phyloP scores from a whole-genome alignment of 1,284 basidiomycete species.

The Rhodotorula sp. region DNA sequence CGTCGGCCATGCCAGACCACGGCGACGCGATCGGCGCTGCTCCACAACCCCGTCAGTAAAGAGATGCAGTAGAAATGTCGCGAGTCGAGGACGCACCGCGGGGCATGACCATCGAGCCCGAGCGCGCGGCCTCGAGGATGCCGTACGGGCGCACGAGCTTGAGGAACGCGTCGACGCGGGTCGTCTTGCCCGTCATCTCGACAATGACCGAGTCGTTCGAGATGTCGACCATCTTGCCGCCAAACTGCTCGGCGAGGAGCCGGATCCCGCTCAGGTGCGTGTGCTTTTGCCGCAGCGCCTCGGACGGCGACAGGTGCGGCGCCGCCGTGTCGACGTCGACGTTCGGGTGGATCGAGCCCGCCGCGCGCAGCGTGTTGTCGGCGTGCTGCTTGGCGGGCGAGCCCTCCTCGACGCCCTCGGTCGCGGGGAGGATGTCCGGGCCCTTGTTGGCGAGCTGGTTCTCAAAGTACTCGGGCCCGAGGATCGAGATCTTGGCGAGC shows the following conservation, averaged over 20 bases:
- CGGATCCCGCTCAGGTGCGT: conserved; percentile 85
- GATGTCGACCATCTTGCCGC: conserved; percentile 90
- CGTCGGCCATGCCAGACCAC: conserved; percentile 62
- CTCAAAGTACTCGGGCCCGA: conserved; percentile 96
- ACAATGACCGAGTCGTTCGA: conserved; percentile 92
- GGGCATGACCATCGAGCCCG: conserved; percentile 94
- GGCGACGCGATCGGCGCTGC: conserved; percentile 71
- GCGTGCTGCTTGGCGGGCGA: conserved; percentile 39
- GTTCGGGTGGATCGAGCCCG: conserved; percentile 40
- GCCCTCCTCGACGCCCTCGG: conserved; percentile 45
- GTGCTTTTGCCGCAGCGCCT: conserved; percentile 86
- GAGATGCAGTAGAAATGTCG: neutral
- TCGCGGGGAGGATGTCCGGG: conserved; percentile 42
- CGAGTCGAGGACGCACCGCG: conserved; percentile 51
- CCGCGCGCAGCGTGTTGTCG: conserved; percentile 31
- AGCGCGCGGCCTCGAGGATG: conserved; percentile 86
- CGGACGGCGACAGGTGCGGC: conserved; percentile 63
- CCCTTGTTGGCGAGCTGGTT: conserved; percentile 63
- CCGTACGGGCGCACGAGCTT: conserved; percentile 91
- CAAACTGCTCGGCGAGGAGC: conserved; percentile 82
- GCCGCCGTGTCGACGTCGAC: conserved; percentile 54
- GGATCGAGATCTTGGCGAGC: conserved; percentile 88
- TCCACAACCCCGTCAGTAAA: neutral
- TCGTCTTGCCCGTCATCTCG: conserved; percentile 90
- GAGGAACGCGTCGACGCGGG: conserved; percentile 89